These are phyloP conservation scores for Plantago ovata DNA, from an alignment of 257 asterid species.

Conservation along the genomic window DNA sequence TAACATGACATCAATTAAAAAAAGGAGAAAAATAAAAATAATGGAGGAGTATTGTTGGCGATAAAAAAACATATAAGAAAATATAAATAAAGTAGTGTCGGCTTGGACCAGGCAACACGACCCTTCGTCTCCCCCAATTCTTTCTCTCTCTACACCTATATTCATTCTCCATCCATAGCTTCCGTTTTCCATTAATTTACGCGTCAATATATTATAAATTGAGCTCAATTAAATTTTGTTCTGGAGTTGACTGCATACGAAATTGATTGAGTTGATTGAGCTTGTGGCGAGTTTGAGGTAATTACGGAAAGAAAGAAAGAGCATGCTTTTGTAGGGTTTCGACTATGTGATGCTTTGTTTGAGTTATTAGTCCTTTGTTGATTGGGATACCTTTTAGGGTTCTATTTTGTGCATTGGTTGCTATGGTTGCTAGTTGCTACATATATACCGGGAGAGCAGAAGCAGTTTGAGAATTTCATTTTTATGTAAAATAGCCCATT, in stretches of 20 bases:
- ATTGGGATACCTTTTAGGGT: no score
- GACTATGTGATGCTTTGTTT: background rate
- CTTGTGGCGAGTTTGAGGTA: slow-evolving; percentile 19
- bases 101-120: slow-evolving; percentile 80
- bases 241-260: slow-evolving; percentile 21
- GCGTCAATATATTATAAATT: no score
- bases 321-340: slow-evolving; percentile 43
- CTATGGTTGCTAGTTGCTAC: no score
- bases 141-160: slow-evolving; percentile 23
- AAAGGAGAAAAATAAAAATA: no score
- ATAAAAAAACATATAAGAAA: slow-evolving; percentile 6
- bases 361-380: no score
- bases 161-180: no score
- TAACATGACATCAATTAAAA: no score
- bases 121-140: slow-evolving; percentile 39
- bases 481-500: slow-evolving; percentile 2
- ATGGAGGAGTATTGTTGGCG: background rate
- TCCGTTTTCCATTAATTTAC: background rate
- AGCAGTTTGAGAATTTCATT: background rate
- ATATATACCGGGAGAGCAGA: no score
- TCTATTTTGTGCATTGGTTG: no score
- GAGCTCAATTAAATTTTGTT: slow-evolving; percentile 15
- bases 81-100: slow-evolving; percentile 63
- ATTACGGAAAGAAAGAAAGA: slow-evolving; percentile 37
- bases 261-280: no score